These are phyloP conservation scores for Geopyxis carbonaria DNA, from an alignment of 495 filamentous ascomycete genomes.

Conservation along the genomic window DNA sequence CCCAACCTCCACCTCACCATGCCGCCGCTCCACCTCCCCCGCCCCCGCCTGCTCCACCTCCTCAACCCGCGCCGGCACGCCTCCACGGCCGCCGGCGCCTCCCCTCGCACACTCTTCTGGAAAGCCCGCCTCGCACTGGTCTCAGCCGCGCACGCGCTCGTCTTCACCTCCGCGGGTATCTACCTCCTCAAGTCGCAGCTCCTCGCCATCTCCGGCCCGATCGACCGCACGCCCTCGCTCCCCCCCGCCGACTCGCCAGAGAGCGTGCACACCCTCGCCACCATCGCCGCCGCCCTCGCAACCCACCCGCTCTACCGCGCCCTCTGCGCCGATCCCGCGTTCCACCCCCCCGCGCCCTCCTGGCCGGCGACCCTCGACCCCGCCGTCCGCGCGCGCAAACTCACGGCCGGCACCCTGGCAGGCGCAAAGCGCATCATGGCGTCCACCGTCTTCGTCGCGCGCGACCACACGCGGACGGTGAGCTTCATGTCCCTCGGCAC, in stretches of 20 bases:
- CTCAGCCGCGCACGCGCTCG: neutral
- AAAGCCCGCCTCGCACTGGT: neutral
- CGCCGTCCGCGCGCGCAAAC: neutral
- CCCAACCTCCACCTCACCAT: too few relatives aligned
- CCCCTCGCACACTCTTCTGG: neutral
- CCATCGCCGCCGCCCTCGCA: constrained; percentile 28
- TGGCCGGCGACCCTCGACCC: neutral
- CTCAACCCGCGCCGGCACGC: neutral
- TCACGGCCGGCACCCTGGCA: constrained; percentile 1
- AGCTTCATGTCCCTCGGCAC: constrained; percentile 48
- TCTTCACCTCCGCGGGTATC: constrained; percentile 2
- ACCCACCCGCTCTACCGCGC: constrained; percentile 24
- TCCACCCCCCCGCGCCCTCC: neutral
- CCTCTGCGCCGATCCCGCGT: neutral
- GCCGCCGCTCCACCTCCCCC: too few relatives aligned
- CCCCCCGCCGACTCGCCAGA: constrained; percentile 27
- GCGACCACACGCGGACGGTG: constrained; percentile 31
- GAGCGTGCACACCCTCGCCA: constrained; percentile 16
- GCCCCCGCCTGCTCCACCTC: too few relatives aligned
- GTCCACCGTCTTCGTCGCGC: constrained; percentile 35
- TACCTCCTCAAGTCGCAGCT: constrained; percentile 28
- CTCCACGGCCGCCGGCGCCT: neutral
- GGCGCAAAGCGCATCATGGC: constrained; percentile 1
- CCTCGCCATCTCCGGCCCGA: constrained; percentile 1
- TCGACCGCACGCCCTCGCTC: constrained; percentile 18